These are phyloP conservation scores for Lachancea thermotolerans DNA, from an alignment of 805 yeast species.

Conservation along the genomic window DNA sequence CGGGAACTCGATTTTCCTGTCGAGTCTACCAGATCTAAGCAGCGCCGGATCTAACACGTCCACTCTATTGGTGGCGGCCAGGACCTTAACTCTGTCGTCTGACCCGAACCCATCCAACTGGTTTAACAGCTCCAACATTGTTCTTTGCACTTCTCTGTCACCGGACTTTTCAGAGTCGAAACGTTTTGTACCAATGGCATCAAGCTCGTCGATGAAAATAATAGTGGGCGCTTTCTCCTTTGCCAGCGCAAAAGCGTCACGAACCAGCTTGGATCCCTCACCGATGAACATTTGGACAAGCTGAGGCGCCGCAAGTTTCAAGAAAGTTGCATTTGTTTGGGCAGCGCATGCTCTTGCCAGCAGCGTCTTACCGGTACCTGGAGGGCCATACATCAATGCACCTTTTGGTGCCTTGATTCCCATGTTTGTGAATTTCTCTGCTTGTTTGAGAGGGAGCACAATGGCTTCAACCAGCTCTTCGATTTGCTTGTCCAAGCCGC, in stretches of 20 bases:
- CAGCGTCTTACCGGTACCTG: conserved; percentile 97
- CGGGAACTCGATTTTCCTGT: conserved; percentile 97
- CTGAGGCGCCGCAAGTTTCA: conserved; percentile 96
- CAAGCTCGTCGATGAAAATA: conserved; percentile 95
- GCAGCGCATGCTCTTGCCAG: conserved; percentile 99
- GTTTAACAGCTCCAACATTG: conserved; percentile 95
- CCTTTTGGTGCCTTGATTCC: conserved; percentile 99
- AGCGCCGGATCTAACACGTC: conserved; percentile 98
- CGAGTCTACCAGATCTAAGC: conserved; percentile 94
- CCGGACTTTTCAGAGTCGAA: conserved; percentile 97
- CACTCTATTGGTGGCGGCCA: conserved; percentile 97
- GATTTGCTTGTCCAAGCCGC: conserved; percentile 96
- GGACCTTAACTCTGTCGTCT: conserved; percentile 93
- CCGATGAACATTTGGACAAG: conserved; percentile 98
- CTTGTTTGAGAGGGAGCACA: conserved; percentile 96
- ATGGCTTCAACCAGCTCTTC: conserved; percentile 98
- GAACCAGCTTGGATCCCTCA: conserved; percentile 95
- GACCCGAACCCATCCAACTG: conserved; percentile 98
- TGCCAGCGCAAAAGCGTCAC: conserved; percentile 96
- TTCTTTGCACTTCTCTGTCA: conserved; percentile 97
- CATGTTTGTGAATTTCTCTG: conserved; percentile 86
- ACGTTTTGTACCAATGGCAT: conserved; percentile 97
- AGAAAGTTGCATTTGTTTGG: conserved; percentile 94
- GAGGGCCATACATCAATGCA: conserved; percentile 98
- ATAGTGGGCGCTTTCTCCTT: conserved; percentile 98